Evolutionary conservation across 2,329 filamentous ascomycete genomes (phyloP).

Genomic region (Sclerotinia subarctica): DNA sequence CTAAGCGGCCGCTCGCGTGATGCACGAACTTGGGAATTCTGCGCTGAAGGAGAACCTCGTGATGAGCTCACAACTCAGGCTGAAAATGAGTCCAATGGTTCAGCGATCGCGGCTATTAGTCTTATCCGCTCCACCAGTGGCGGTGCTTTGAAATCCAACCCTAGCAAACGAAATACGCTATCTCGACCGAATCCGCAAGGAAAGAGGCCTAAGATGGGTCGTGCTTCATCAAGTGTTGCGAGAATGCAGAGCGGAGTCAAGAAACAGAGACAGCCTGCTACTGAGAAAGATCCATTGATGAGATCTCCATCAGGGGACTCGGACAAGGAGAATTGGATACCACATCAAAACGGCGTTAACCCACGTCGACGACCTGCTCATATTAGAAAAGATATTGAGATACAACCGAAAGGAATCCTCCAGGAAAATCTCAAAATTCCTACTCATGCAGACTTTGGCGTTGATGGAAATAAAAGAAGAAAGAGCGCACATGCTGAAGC

Average conservation of each 20-base stretch:
- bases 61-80: conserved; percentile 78
- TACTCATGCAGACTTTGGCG: conserved; percentile 32
- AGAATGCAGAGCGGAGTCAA: conserved; percentile 51
- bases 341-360: conserved; percentile 48
- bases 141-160: conserved; percentile 51
- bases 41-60: conserved; percentile 75
- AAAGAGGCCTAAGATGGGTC: conserved; percentile 62
- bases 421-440: conserved; percentile 33
- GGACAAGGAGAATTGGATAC: conserved; percentile 91
- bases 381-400: conserved; percentile 29
- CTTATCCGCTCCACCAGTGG: conserved; percentile 71
- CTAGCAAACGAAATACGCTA: conserved; percentile 61
- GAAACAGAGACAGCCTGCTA: conserved; percentile 31
- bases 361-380: conserved; percentile 38
- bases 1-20: conserved; percentile 76
- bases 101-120: conserved; percentile 76
- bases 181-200: conserved; percentile 37
- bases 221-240: conserved; percentile 60
- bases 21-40: conserved; percentile 86
- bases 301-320: conserved; percentile 65
- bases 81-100: conserved; percentile 75
- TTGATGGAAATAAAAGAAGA: conserved; percentile 27
- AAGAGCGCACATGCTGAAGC: conserved; percentile 37
- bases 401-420: conserved; percentile 29
- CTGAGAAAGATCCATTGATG: conserved; percentile 41